phyloP scores from a whole-genome alignment of 768 basidiomycete species.

The Suillus alpinus region DNA sequence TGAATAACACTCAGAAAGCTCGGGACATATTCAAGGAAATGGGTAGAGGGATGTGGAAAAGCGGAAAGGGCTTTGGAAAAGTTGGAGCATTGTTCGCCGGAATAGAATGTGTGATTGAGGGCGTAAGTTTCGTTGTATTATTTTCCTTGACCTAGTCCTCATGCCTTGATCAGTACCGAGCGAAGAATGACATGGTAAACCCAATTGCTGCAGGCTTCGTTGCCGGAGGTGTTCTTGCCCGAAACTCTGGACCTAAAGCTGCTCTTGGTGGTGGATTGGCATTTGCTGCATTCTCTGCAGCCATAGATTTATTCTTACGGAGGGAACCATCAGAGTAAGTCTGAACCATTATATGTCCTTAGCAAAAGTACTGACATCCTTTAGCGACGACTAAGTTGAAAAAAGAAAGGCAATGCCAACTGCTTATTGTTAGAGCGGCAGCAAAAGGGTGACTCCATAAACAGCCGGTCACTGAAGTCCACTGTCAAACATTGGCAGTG shows the following conservation, averaged over 20 bases:
- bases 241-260: slow-evolving; percentile 83
- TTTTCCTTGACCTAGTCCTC: neutral
- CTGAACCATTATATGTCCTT: neutral
- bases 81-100: slow-evolving; percentile 93
- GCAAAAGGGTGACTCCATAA: no score
- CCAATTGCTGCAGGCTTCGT: slow-evolving; percentile 85
- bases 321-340: slow-evolving; percentile 78
- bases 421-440: no score
- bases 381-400: slow-evolving; percentile 29
- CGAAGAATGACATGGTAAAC: slow-evolving; percentile 93
- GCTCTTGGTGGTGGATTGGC: slow-evolving; percentile 85
- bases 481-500: no score
- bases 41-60: slow-evolving; percentile 88
- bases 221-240: slow-evolving; percentile 84
- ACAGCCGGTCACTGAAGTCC: no score
- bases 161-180: slow-evolving; percentile 69
- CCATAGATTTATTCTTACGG: slow-evolving; percentile 80
- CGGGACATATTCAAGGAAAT: slow-evolving; percentile 88
- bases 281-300: slow-evolving; percentile 91
- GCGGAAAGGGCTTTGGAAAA: slow-evolving; percentile 90
- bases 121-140: slow-evolving; percentile 50
- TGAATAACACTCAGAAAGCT: slow-evolving; percentile 74
- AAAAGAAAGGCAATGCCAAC: no score
- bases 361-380: neutral
- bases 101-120: slow-evolving; percentile 93